Conservation (phyloP, 345 rosid genomes). For the Eucalyptus erythrocorys region DNA sequence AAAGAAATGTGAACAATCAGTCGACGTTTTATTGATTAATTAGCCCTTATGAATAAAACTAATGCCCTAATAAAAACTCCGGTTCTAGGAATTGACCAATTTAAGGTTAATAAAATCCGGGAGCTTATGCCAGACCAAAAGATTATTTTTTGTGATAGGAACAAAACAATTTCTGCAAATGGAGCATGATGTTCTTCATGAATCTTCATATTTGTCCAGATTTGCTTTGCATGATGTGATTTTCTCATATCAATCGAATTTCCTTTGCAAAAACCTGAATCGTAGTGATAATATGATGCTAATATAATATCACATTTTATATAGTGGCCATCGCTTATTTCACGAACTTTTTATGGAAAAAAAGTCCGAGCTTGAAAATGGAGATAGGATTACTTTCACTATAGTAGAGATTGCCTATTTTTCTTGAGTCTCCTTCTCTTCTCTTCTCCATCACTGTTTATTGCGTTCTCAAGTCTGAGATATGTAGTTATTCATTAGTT, state of each 20-base stretch:
- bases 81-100: background rate
- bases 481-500: too few relatives aligned
- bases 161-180: background rate
- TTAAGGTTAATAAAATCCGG: background rate
- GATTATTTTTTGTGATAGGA: background rate
- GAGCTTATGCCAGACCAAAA: background rate
- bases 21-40: background rate
- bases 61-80: background rate
- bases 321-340: too few relatives aligned
- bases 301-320: too few relatives aligned
- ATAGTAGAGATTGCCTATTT: too few relatives aligned
- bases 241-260: background rate
- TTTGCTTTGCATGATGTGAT: background rate
- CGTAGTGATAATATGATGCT: too few relatives aligned
- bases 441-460: too few relatives aligned
- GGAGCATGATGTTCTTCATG: background rate
- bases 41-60: background rate
- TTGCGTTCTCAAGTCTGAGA: too few relatives aligned
- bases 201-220: background rate
- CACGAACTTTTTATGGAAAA: too few relatives aligned
- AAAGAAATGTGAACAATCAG: background rate
- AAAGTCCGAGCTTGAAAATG: too few relatives aligned
- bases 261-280: background rate
- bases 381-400: too few relatives aligned
- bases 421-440: too few relatives aligned